These are phyloP conservation scores for Cymbidium sinense DNA, from an alignment of 106 monocot genomes.

Conservation along the genomic window DNA sequence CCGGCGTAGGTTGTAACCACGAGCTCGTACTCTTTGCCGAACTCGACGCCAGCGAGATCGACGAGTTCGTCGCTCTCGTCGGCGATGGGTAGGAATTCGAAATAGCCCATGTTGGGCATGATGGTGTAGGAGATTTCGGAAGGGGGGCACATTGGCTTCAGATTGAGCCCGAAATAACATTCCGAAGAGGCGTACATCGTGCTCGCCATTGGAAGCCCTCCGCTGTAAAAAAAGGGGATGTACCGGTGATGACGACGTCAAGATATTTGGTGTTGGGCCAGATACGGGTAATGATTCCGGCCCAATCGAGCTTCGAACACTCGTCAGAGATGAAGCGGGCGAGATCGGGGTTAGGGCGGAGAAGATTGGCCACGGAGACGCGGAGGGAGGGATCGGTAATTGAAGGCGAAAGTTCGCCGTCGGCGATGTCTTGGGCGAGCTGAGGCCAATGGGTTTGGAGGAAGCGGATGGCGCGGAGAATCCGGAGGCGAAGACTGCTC, in stretches of 20 bases:
- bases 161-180: slow-evolving; percentile 89
- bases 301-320: slow-evolving; percentile 4
- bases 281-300: slow-evolving; percentile 2
- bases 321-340: not conserved
- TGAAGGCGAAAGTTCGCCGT: slow-evolving; percentile 26
- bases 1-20: slow-evolving; percentile 83
- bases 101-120: slow-evolving; percentile 46
- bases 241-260: slow-evolving; percentile 8
- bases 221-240: slow-evolving; percentile 49
- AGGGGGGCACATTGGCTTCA: slow-evolving; percentile 53
- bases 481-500: slow-evolving; percentile 67
- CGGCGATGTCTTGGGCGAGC: slow-evolving; percentile 36
- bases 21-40: slow-evolving; percentile 66
- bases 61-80: slow-evolving; percentile 28
- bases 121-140: slow-evolving; percentile 25
- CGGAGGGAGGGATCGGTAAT: slow-evolving; percentile 41
- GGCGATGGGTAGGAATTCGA: slow-evolving; percentile 44
- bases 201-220: slow-evolving; percentile 73
- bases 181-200: slow-evolving; percentile 94
- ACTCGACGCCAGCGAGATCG: slow-evolving; percentile 51
- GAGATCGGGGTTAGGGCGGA: slow-evolving; percentile 25
- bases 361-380: slow-evolving; percentile 18
- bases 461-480: slow-evolving; percentile 59
- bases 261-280: slow-evolving; percentile 11
- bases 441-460: slow-evolving; percentile 50